Base-by-base conservation (phyloP, 257 asterid genomes). In the Eucommia ulmoides region DNA sequence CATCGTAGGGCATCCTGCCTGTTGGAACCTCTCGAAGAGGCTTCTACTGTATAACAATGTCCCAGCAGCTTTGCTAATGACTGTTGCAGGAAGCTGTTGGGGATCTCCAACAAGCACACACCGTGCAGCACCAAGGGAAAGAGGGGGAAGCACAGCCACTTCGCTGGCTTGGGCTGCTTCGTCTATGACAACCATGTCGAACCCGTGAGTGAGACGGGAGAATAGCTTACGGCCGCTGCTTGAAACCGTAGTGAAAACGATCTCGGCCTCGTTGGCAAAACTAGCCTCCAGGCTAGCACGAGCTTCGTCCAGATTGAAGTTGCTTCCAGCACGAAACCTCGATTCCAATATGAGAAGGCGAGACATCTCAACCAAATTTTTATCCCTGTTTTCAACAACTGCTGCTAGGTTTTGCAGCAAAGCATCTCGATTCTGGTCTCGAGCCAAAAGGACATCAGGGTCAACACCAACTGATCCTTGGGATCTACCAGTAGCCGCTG, bases 91-190 rank as follows among this genome's bases (percentile, higher is more conserved):
- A 38, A 91, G 96, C 74, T 91, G 99, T 74, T 91, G 99, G 0
- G 96, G 99, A 44, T 91, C 99, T 53, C 99, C 99, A 25, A 91
- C 99, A 56, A 91, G 94, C 51, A 91, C 99, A 67, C 99, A 91
- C 2, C 99, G 83, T 38, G 99, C 99, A n/a, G 96, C 99, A 51
- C 99, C 99, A 17, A 91, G 93, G 53, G 96, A 66, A 38, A 91
- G 96, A 1, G 99, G 99, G 51, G 99, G 99, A 19, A 91, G 80
- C 9, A 86, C 70, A 7, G 77, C 99, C 23, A 86, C 95, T 77
- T 91, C 99, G 69, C 99, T 83, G 57, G 96, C 99, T 64, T 91
- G 99, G 22, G 99, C 99, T 21, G 99, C 99, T 75, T 91, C 99
- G 64, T 91, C 99, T 56, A 91, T 91, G 70, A 91, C 99, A 60